Evolutionary conservation across 306 rosid genomes (phyloP), one percentile per base, ranked within the genome.

Genomic region (Vachellia pachyceras): DNA sequence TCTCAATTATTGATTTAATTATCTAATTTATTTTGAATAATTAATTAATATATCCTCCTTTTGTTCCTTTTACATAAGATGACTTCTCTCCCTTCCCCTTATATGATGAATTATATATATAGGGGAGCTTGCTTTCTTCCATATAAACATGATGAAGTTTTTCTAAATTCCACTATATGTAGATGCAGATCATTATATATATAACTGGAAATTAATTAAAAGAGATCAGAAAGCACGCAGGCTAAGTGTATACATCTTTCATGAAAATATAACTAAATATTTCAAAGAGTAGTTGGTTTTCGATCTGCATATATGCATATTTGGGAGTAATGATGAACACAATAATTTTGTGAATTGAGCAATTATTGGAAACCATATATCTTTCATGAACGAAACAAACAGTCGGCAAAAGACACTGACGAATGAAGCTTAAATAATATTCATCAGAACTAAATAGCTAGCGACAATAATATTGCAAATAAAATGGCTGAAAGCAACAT

Each of bases 401-500:
- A 61, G 68, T 13, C 68, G 40, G 68, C 40, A 13, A 25, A 20
- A 20, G 55, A 15, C 63, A 50, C 5, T 58, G 70, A 79, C 2
- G 14, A 42, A 49, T 55, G 11, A 22, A 70, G 47, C 74, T 69
- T 20, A 10, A 41, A 69, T 10, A 57, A 23, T 68, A 29, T 29
- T 29, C 33, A 29, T 83, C 72, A 8, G 54, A 72, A 29, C 13
- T 9, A 29, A 29, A 29, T 29, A 55, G 63, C 29, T 55, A 55
- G 63, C 29, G 63, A 65, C 46, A 85, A 73, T 4, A 77, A 35
- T 83, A 77, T 42, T 83, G 36, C 75, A 83, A 68, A 73, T 55
- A 55, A n/a, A 20, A 80, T 29, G 77, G 41, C 47, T 71, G 84
- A 79, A 79, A 79, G 69, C 35, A 77, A 79, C 90, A 84, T 66